Evolutionary conservation across 2,329 filamentous ascomycete species (phyloP).

Genomic region (Lasiodiplodia hormozganensis): DNA sequence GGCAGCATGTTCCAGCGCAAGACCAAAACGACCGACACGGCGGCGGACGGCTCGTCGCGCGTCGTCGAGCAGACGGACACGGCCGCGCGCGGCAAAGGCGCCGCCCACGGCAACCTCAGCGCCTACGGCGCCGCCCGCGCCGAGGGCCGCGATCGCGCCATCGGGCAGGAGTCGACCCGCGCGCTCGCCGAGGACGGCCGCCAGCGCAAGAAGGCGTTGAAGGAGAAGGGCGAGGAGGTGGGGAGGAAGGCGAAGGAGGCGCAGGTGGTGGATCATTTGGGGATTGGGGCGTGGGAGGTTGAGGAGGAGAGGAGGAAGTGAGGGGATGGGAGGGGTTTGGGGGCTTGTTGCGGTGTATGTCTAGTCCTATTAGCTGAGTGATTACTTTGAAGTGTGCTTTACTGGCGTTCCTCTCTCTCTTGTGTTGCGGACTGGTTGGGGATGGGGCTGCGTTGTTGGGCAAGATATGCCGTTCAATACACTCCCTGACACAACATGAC

Average conservation of each 20-base stretch:
- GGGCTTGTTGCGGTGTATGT: no score
- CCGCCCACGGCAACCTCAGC: slow-evolving; percentile 6
- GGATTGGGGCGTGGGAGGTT: slow-evolving; percentile 38
- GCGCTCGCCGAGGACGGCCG: slow-evolving; percentile 9
- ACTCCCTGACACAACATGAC: neutral
- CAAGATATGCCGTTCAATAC: neutral
- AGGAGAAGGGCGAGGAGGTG: slow-evolving; percentile 27
- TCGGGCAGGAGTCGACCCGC: slow-evolving; percentile 40
- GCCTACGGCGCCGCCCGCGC: slow-evolving; percentile 6
- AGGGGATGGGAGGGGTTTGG: no score
- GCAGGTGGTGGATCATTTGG: slow-evolving; percentile 44
- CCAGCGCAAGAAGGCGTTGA: neutral
- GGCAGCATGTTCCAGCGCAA: slow-evolving; percentile 41
- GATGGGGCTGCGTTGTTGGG: neutral
- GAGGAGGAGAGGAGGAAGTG: neutral
- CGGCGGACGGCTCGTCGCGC: slow-evolving; percentile 37
- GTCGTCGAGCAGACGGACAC: slow-evolving; percentile 36
- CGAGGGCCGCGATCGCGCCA: neutral
- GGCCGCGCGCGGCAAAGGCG: slow-evolving; percentile 16
- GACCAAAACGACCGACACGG: slow-evolving; percentile 41
- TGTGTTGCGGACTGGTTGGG: neutral
- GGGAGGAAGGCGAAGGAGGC: neutral
- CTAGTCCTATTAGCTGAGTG: no score
- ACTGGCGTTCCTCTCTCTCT: neutral
- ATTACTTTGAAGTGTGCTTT: no score